Percentiles rank a stretch among this genome's conserved stretches.
These are phyloP conservation scores for Bidens hawaiensis DNA, from an alignment of 140 eudicot genomes.

Conservation along the genomic window DNA sequence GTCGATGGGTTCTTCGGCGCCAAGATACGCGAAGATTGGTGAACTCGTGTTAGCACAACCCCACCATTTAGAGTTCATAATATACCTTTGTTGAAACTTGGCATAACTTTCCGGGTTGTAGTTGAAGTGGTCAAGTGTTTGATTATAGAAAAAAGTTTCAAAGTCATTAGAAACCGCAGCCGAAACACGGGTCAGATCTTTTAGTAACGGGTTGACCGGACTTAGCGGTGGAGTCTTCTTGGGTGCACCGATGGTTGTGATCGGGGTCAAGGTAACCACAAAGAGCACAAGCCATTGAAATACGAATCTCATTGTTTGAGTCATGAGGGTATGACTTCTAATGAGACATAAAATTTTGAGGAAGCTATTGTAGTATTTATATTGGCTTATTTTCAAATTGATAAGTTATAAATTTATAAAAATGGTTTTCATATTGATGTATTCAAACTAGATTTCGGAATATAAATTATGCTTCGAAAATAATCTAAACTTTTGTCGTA, in stretches of 20 bases:
- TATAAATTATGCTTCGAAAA: background rate
- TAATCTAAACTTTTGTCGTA: background rate
- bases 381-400: background rate
- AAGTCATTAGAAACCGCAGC: conserved; percentile 12
- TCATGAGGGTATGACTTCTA: background rate
- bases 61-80: conserved; percentile 59
- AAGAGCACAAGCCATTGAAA: conserved; percentile 21
- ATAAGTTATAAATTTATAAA: background rate
- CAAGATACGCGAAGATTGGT: conserved; percentile 65
- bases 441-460: background rate
- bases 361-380: conserved; percentile 22
- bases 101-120: conserved; percentile 58
- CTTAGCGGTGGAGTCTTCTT: conserved; percentile 21
- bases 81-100: conserved; percentile 58
- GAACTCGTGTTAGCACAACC: conserved; percentile 46
- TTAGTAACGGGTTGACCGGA: conserved; percentile 16
- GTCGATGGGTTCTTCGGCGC: conserved; percentile 54
- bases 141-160: conserved; percentile 35
- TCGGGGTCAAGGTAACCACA: conserved; percentile 21
- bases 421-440: background rate
- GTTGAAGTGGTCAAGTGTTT: conserved; percentile 79
- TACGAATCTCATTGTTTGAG: conserved; percentile 5
- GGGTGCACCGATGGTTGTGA: conserved; percentile 15
- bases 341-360: background rate
- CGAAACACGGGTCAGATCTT: background rate